Evolutionary conservation across 169 alveolate genomes (phyloP), one percentile per base, ranked within the genome.

Genomic region (Toxoplasma gondii): DNA sequence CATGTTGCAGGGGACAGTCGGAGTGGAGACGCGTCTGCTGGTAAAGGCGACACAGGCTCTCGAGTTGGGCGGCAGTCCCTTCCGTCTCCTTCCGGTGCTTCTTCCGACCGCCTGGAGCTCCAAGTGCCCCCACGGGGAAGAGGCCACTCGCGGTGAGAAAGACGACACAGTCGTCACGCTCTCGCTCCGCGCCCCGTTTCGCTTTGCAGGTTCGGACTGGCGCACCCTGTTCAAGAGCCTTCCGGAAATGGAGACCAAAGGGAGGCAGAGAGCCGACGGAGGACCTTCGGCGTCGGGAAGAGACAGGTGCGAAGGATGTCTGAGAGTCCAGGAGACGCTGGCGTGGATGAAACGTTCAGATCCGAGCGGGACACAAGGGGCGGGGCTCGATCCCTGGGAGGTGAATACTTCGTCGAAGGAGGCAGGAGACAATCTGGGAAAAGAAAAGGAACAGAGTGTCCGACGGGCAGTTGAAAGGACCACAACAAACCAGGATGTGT

Each of bases 91-190:
- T 36, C 93, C 93, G 64, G 45, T 88, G 87, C 87, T 82, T 70
- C 96, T 93, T 53, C 96, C 96, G 34, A 88, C 93, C 38, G 96
- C 94, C 36, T 93, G 96, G 96, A 93, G 88, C 41, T 19, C 54
- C 2, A 16, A 39, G 92, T 22, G 54, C 38, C 69, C 92, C 41
- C 19, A n/a, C 74, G 91, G 74, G n/a, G 86, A 78, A 0, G 19
- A 17, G 49, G 27, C n/a, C n/a, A 27, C 17, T 64, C 17, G 27
- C 78, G 78, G 27, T 27, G 86, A 29, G 12, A 45, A 12, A 19
- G 22, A 31, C 22, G 86, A n/a, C 45, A 31, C 24, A 31, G 22
- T 27, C 9, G 29, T 1, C 34, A 31, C n/a, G 5, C 7, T 16
- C 34, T 10, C 7, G 24, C 9, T 64, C 7, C 74, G 74, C 29